Base-by-base conservation (phyloP, 2,329 filamentous ascomycete species). In the Didymella lethalis region DNA sequence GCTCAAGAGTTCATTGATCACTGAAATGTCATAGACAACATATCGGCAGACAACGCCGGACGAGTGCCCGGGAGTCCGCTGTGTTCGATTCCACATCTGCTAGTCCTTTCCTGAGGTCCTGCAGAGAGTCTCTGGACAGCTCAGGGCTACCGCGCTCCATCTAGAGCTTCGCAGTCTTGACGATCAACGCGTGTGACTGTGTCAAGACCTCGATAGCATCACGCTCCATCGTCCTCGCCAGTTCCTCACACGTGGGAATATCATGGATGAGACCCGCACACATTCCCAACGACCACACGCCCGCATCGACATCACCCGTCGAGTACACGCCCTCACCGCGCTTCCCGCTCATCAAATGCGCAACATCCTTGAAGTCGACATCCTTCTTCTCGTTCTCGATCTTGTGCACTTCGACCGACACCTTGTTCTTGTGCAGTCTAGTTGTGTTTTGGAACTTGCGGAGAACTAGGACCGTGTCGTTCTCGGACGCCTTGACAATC, bases 251-350 rank as follows among this genome's bases (percentile, higher is more conserved):
- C 0, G 76, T 80, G 1, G 80, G 80, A 18, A 82, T 78, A 62
- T 82, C 80, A 54, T 83, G 78, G 55, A 83, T 83, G 26, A 83
- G 67, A 96, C 94, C 77, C 95, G 93, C 23, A 93, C 94, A 16
- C 93, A 92, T 40, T 92, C 97, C 94, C 93, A 98, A 38, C 96
- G 90, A 66, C 67, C 70, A 71, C 25, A 73, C 70, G n/a, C 69
- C 67, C 12, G 64, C 65, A 64, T 73, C 68, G 2, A 70, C 64
- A 64, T 71, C 68, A 4, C 68, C 68, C 11, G 64, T 70, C 52
- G 65, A 65, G 48, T 69, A 72, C 11, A 73, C 69, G 3, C 64
- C 63, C 45, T 66, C 62, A 1, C 70, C 70, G 23, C 69, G 61
- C 59, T 69, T 64, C 16, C 70, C 70, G 48, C 67, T 67, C 66